Percentiles rank a stretch among this genome's conserved stretches.
These are phyloP conservation scores for Schizochytrium sp. DNA, from an alignment of 108 stramenopile species.

Conservation along the genomic window DNA sequence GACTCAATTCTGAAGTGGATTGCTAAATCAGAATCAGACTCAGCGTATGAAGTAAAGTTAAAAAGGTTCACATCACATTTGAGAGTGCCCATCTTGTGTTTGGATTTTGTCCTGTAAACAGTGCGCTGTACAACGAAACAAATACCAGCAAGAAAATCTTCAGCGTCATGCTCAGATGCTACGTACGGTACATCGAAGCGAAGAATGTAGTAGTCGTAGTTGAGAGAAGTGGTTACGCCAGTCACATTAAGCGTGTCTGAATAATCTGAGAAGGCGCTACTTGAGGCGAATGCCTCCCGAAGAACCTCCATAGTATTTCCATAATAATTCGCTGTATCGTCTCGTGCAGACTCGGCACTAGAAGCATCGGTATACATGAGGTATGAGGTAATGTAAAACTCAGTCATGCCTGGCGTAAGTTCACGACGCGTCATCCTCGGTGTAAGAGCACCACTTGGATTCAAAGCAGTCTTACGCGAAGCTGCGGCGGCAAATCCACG, in stretches of 20 bases:
- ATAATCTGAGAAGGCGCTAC: not conserved
- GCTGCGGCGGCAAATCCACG: too few relatives aligned
- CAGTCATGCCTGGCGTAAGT: constrained; percentile 1
- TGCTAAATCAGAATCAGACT: not conserved
- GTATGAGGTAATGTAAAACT: not conserved
- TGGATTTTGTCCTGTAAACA: not conserved
- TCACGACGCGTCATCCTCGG: not conserved
- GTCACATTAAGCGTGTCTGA: not conserved
- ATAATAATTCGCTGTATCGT: not conserved
- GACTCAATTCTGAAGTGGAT: constrained; percentile 9
- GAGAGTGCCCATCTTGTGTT: not conserved
- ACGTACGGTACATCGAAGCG: not conserved
- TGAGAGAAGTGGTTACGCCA: not conserved
- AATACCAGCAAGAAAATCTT: not conserved
- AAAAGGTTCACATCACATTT: not conserved
- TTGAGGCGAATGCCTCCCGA: not conserved
- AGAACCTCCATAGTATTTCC: not conserved
- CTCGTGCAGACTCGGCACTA: not conserved
- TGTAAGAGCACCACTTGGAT: too few relatives aligned
- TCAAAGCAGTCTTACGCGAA: too few relatives aligned
- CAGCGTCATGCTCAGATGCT: not conserved
- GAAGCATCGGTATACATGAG: not conserved
- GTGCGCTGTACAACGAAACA: not conserved
- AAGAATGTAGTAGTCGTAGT: constrained; percentile 42
- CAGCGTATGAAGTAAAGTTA: constrained; percentile 8